Evolutionary conservation across 805 yeast species (phyloP), one percentile per base, ranked within the genome.

Genomic region (Lipomyces sp.): DNA sequence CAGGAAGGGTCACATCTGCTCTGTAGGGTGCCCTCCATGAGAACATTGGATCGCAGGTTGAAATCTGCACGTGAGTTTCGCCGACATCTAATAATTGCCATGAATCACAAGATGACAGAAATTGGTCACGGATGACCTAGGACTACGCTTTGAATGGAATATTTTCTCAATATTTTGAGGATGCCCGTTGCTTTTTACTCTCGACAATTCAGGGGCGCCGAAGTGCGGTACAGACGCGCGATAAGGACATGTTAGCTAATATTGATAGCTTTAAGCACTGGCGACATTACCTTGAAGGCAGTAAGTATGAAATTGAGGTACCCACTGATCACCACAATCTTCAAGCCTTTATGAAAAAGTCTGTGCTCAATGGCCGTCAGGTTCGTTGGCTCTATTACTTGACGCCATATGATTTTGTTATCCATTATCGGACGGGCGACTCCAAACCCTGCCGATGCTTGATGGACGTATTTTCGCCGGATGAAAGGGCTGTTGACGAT

Each of bases 381-480:
- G 70, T 59, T 4, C 60, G 69, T 34, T 34, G 35, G 35, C 35
- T 8, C 8, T 34, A 34, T 8, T 8, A 2, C 35, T 34, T 67
- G 11, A 69, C 69, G 4, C 67, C 69, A 33, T 69, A 48, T 33
- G 67, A 67, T 51, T 69, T 61, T 51, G n/a, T 56, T 2, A 53
- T 69, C 32, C n/a, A 50, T 6, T 57, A 65, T 39, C n/a, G 50
- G 4, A n/a, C 15, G 11, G 71, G 72, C 5, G 13, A n/a, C 2
- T 15, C 33, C 8, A 70, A 70, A 67, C 53, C 73, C 62, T 13
- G 73, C 73, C 24, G 72, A 69, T 54, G 68, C 71, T 2, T 61
- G 24, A 34, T 7, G 1, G 35, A 34, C 35, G 35, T 34, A 34
- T 34, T 34, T 34, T 34, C 35, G 8, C 6, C 6, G 35, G 35